A percentile compares a stretch with the other conserved stretches of the same genome.
Conservation (phyloP, 108 stramenopile species). For the Pseudonitzschia multiseries region DNA sequence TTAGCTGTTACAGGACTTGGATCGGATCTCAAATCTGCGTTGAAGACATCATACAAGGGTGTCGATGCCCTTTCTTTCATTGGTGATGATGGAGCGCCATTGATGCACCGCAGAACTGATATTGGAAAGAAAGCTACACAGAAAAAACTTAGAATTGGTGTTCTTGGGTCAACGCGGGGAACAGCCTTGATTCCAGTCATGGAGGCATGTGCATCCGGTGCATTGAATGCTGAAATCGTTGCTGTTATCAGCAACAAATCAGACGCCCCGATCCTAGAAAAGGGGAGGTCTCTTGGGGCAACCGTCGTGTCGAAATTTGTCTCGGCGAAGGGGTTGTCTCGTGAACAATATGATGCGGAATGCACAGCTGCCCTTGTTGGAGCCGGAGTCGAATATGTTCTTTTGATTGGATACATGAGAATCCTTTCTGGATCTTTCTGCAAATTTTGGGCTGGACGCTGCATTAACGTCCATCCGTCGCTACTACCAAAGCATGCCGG, state of each 20-base stretch:
- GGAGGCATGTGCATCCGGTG: slow-evolving; percentile 82
- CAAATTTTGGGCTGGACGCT: slow-evolving; percentile 88
- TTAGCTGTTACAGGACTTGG: slow-evolving; percentile 94
- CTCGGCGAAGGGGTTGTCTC: slow-evolving; percentile 75
- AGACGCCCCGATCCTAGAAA: slow-evolving; percentile 83
- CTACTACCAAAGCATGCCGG: slow-evolving; percentile 98
- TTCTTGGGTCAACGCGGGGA: slow-evolving; percentile 94
- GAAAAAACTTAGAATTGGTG: slow-evolving; percentile 88
- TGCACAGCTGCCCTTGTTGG: slow-evolving; percentile 86
- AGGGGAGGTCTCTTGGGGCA: slow-evolving; percentile 82
- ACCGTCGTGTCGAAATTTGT: slow-evolving; percentile 84
- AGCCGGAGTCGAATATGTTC: slow-evolving; percentile 91
- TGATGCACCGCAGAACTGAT: slow-evolving; percentile 85
- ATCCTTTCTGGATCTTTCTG: slow-evolving; percentile 90
- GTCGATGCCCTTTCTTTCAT: slow-evolving; percentile 66
- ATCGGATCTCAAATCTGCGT: slow-evolving; percentile 73
- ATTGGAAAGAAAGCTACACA: slow-evolving; percentile 78
- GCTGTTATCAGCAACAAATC: slow-evolving; percentile 91
- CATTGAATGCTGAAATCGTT: slow-evolving; percentile 87
- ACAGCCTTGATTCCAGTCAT: slow-evolving; percentile 93
- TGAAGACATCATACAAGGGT: slow-evolving; percentile 85
- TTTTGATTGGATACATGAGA: slow-evolving; percentile 99
- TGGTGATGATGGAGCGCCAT: slow-evolving; percentile 36
- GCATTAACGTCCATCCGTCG: slow-evolving; percentile 98
- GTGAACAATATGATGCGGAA: slow-evolving; percentile 92